Conservation (phyloP, 139 green algal species). For the Ettlia oleoabundans region DNA sequence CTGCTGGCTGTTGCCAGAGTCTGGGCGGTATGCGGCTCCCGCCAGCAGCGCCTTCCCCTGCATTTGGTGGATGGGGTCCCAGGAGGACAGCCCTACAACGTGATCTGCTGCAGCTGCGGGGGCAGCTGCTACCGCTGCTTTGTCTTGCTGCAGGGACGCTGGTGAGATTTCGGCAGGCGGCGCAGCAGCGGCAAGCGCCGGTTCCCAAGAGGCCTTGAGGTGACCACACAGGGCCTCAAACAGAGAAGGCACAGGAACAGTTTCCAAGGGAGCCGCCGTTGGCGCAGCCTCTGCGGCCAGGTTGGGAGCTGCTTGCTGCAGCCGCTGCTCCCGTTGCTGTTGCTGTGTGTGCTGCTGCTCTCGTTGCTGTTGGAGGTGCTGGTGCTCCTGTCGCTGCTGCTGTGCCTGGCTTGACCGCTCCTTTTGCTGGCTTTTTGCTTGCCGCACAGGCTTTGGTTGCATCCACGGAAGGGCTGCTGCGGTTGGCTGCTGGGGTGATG, state of each 20-base stretch:
- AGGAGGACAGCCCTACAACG: too few relatives aligned
- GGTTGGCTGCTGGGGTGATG: too few relatives aligned
- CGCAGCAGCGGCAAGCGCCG: not conserved
- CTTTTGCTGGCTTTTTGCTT: not conserved
- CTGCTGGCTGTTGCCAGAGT: not conserved
- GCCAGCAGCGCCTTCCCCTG: not conserved
- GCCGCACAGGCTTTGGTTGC: too few relatives aligned
- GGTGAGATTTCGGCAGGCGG: not conserved
- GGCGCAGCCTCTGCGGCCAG: not conserved
- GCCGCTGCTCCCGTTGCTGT: not conserved
- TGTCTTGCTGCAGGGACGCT: too few relatives aligned
- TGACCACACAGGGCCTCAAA: not conserved
- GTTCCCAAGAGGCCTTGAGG: too few relatives aligned
- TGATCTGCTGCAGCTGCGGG: too few relatives aligned
- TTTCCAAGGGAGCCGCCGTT: not conserved
- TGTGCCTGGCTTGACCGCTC: not conserved
- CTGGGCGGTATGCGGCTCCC: not conserved
- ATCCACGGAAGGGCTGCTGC: too few relatives aligned
- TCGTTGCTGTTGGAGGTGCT: not conserved
- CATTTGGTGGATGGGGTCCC: not conserved
- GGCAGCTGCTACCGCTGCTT: too few relatives aligned
- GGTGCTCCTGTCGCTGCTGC: not conserved
- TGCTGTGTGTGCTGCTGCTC: slow-evolving; percentile 6
- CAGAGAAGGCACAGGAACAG: not conserved
- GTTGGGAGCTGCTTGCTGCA: not conserved